Conservation (phyloP, 495 filamentous ascomycete species). For the Elasticomyces elasticus region DNA sequence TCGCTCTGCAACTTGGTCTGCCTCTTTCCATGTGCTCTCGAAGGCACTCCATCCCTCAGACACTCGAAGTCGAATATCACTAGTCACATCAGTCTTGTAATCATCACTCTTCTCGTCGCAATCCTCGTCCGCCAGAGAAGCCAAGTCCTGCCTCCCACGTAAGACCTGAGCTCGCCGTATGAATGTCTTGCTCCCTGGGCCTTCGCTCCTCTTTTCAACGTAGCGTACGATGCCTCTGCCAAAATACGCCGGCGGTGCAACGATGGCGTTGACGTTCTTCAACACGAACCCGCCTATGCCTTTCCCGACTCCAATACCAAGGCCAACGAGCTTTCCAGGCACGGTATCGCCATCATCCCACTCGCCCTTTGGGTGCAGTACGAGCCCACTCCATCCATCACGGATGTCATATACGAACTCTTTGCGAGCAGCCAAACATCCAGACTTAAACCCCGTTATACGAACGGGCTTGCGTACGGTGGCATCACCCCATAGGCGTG, state of each 20-base stretch:
- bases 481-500: constrained; percentile 66
- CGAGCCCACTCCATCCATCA: constrained; percentile 61
- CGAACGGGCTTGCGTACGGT: constrained; percentile 59
- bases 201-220: constrained; percentile 19
- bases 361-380: constrained; percentile 58
- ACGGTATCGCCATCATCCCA: constrained; percentile 52
- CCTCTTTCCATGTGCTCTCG: no score
- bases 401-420: constrained; percentile 26
- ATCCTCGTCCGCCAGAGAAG: no score
- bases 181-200: constrained; percentile 5
- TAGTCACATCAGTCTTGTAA: no score
- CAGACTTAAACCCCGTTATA: constrained; percentile 59
- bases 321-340: constrained; percentile 55
- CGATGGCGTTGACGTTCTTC: constrained; percentile 58
- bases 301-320: constrained; percentile 66
- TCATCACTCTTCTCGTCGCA: no score
- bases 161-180: constrained; percentile 18
- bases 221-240: constrained; percentile 52
- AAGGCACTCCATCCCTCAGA: no score
- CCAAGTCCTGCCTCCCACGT: no score
- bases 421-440: constrained; percentile 42
- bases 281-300: constrained; percentile 63
- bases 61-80: no score
- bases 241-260: constrained; percentile 54
- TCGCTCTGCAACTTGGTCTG: no score